A percentile compares a stretch with the other conserved stretches of the same genome.
These are phyloP conservation scores for Glebionis coronaria DNA, from an alignment of 129 eudicot genomes.

Conservation along the genomic window DNA sequence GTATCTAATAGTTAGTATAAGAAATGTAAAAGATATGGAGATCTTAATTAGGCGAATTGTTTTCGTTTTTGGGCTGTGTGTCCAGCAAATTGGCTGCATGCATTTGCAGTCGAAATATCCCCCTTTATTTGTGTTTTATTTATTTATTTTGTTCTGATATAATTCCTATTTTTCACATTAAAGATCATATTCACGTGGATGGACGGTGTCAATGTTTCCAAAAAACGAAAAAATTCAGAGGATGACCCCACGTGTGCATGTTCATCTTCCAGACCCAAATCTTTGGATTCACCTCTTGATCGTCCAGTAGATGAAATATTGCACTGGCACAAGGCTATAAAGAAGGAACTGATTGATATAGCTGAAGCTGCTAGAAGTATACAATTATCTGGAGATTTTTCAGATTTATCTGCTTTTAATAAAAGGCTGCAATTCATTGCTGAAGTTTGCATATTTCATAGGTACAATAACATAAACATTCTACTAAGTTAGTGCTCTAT, in stretches of 20 bases:
- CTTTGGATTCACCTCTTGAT: conserved; percentile 36
- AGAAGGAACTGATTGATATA: conserved; percentile 73
- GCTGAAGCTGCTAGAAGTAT: conserved; percentile 88
- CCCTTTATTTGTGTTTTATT: background rate
- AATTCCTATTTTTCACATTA: conserved; percentile 23
- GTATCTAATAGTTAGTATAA: too few species aligned
- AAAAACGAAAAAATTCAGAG: conserved; percentile 50
- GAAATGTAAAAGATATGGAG: too few species aligned
- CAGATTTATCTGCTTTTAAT: conserved; percentile 79
- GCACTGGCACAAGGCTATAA: conserved; percentile 96
- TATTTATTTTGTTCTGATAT: conserved; percentile 14
- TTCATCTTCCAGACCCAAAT: conserved; percentile 48
- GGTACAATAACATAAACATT: conserved; percentile 36
- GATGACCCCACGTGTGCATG: conserved; percentile 57
- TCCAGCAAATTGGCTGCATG: too few species aligned
- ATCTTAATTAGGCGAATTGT: too few species aligned
- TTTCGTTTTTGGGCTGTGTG: too few species aligned
- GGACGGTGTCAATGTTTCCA: conserved; percentile 61
- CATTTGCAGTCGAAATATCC: too few species aligned
- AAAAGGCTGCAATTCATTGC: conserved; percentile 91
- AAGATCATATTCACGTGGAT: conserved; percentile 94
- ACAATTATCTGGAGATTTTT: conserved; percentile 77
- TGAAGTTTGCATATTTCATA: conserved; percentile 96
- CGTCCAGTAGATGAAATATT: conserved; percentile 90
- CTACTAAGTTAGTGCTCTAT: background rate